These are phyloP conservation scores for Colletotrichum navitas DNA, from an alignment of 2,329 filamentous ascomycete species.

Conservation along the genomic window DNA sequence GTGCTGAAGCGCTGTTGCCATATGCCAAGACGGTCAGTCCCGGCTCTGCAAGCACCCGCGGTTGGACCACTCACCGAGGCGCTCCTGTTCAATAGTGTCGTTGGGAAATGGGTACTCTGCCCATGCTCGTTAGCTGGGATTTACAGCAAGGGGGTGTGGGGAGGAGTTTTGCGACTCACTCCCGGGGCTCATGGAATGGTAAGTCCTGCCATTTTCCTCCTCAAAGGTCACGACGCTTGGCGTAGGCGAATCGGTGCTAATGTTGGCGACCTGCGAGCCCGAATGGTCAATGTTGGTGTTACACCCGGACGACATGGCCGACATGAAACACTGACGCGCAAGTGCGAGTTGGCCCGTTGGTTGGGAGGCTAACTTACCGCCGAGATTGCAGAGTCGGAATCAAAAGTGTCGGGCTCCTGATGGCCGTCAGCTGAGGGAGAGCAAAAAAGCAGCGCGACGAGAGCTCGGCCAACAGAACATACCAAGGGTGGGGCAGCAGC, in stretches of 20 bases:
- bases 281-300: background rate
- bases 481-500: slow-evolving; percentile 5
- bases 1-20: slow-evolving; percentile 52
- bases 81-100: slow-evolving; percentile 49
- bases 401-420: slow-evolving; percentile 32
- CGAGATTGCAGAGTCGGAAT: slow-evolving; percentile 36
- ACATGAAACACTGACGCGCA: slow-evolving; percentile 27
- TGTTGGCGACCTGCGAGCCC: background rate
- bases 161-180: slow-evolving; percentile 40
- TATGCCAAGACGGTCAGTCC: background rate
- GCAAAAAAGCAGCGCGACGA: background rate
- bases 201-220: slow-evolving; percentile 42
- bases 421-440: background rate
- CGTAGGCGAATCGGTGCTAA: slow-evolving; percentile 31
- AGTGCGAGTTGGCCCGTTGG: background rate
- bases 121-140: background rate
- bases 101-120: slow-evolving; percentile 48
- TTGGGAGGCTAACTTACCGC: slow-evolving; percentile 1
- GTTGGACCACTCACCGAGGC: slow-evolving; percentile 41
- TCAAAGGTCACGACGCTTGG: slow-evolving; percentile 37
- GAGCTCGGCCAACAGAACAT: background rate
- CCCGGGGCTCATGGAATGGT: slow-evolving; percentile 45
- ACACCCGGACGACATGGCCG: background rate
- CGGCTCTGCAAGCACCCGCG: background rate
- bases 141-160: too few species aligned